Evolutionary conservation across 495 filamentous ascomycete species (phyloP), one percentile per base, ranked within the genome.

Genomic region (Monascus purpureus): DNA sequence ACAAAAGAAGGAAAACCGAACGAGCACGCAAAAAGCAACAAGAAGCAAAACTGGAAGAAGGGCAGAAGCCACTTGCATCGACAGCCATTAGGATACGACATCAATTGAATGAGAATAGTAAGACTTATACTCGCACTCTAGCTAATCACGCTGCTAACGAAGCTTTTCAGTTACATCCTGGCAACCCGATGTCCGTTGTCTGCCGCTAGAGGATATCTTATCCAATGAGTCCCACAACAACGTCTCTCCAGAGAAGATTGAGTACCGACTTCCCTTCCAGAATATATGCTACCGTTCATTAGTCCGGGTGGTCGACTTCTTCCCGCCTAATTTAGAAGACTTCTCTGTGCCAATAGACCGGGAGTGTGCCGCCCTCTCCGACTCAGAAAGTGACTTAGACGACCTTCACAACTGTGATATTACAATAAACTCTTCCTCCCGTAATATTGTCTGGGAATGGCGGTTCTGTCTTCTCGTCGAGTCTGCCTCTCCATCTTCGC

Each of bases 231-330:
- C 41, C n/a, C 56, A 67, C 30, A 37, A 54, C 1, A 61, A 60
- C 14, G 58, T 40, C 33, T 61, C 41, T 37, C 65, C 40, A 2
- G 52, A 58, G 8, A 67, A 64, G 2, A 46, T 57, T 13, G 49
- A 40, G 24, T 74, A 54, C 37, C 42, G 40, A 30, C 65, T 67
- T 31, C 75, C 84, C 1, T 94, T 93, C 43, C 66, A 76, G 25
- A 84, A 84, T 46, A 49, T 69, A 31, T 81, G 79, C 32, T 92
- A 84, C 44, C 68, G 63, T 11, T 59, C 70, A 11, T 51, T 55
- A 19, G 77, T 79, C 26, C 78, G 82, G 16, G 77, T 93, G 1
- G 65, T 94, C 11, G 82, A 93, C 49, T 95, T 84, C 55, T 73
- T 65, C 19, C 90, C 90, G 1, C 54, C 56, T 11, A 62, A 63